These are phyloP conservation scores for Chloranthus sessilifolius DNA, from an alignment of 164 flowering plant species.

Conservation along the genomic window DNA sequence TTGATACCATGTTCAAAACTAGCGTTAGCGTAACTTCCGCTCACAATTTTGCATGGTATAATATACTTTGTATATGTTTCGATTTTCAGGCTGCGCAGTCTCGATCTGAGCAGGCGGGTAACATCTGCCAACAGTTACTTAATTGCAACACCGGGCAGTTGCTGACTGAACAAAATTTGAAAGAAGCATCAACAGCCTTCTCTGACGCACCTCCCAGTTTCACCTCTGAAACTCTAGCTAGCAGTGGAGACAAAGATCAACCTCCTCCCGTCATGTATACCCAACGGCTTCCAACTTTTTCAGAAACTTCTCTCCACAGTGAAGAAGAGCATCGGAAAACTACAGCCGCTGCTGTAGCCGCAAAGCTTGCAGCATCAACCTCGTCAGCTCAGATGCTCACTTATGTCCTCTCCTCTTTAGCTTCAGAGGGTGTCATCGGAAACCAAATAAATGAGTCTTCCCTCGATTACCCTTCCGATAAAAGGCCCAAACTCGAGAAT, in stretches of 20 bases:
- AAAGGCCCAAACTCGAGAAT: conserved; percentile 60
- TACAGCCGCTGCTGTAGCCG: conserved; percentile 91
- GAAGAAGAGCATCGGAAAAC: conserved; percentile 68
- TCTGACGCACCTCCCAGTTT: conserved; percentile 25
- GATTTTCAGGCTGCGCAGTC: conserved; percentile 56
- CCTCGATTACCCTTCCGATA: conserved; percentile 47
- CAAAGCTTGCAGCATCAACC: conserved; percentile 80
- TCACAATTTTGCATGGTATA: too few relatives aligned
- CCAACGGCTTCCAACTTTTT: conserved; percentile 24
- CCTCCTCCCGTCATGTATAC: conserved; percentile 49
- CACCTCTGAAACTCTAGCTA: conserved; percentile 15
- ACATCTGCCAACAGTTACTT: conserved; percentile 35
- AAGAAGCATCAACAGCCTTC: conserved; percentile 29
- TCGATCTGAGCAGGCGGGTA: conserved; percentile 44
- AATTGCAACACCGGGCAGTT: conserved; percentile 22
- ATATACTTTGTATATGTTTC: too few relatives aligned
- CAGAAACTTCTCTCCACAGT: conserved; percentile 24
- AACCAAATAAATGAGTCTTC: conserved; percentile 42
- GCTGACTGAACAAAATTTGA: conserved; percentile 32
- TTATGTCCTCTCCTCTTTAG: conserved; percentile 80
- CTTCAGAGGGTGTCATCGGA: conserved; percentile 67
- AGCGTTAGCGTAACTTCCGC: too few relatives aligned
- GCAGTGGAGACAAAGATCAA: conserved; percentile 40
- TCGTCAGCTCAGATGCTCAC: conserved; percentile 96
- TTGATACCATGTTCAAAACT: too few relatives aligned